Evolutionary conservation across 805 yeast species (phyloP).

Genomic region (Isabelozyma heimii): DNA sequence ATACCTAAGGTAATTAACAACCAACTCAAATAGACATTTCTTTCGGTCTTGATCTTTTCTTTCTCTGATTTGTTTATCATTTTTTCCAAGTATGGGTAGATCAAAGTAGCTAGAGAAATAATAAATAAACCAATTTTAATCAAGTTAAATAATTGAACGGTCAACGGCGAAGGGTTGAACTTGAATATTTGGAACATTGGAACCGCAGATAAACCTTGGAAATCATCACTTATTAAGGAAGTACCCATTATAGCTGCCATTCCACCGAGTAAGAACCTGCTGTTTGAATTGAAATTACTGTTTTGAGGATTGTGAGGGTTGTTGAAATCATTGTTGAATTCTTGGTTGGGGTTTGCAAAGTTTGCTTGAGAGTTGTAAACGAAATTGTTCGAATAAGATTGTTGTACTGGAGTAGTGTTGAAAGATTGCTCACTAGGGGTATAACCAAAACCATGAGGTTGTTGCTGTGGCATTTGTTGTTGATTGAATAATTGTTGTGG

Average conservation of each 20-base stretch:
- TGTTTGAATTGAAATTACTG: constrained; percentile 17
- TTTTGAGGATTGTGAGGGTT: constrained; percentile 8
- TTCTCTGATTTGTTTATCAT: background rate
- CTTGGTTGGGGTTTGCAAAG: background rate
- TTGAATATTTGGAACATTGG: constrained; percentile 32
- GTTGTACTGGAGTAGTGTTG: constrained; percentile 16
- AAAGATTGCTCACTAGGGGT: constrained; percentile 16
- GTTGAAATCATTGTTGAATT: background rate
- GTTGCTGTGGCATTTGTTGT: constrained; percentile 12
- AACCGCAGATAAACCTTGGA: constrained; percentile 46
- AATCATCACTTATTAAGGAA: constrained; percentile 44
- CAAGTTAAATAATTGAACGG: constrained; percentile 18
- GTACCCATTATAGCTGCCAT: constrained; percentile 65
- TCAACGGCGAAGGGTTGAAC: constrained; percentile 17
- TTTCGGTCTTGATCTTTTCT: background rate
- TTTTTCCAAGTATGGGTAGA: constrained; percentile 8
- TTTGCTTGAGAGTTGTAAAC: constrained; percentile 7
- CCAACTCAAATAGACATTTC: constrained; percentile 11
- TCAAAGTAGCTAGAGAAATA: constrained; percentile 12
- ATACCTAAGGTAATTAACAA: constrained; percentile 24
- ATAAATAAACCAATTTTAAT: constrained; percentile 21
- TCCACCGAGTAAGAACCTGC: constrained; percentile 59
- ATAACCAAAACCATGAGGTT: constrained; percentile 13
- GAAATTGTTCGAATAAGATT: constrained; percentile 8
- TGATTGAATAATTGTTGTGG: constrained; percentile 6